Evolutionary conservation across 2,329 filamentous ascomycete species (phyloP), one percentile per base, ranked within the genome.

Genomic region (Corinectria fuckeliana): DNA sequence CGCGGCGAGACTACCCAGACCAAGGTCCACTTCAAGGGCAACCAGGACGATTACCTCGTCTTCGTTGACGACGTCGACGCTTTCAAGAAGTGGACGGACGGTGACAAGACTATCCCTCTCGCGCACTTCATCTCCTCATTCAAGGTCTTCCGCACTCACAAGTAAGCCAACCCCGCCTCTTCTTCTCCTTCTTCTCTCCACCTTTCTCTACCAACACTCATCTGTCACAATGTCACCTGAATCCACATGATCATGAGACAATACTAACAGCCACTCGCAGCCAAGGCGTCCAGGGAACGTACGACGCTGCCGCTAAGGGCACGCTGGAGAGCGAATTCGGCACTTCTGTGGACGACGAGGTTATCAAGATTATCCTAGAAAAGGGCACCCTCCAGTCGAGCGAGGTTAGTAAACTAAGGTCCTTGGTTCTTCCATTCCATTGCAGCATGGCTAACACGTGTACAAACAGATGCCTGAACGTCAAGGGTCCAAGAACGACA

Each of bases 141-240:
- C 84, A 91, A 96, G 84, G 83, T 99, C 72, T 96, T 97, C 72
- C 81, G 90, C 41, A 96, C 93, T 32, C 91, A 96, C 82, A 91
- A 89, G 93, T 97, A 84, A 80, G 91, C 81, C 47, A 50, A 65
- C 59, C 52, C 68, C 56, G 47, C 53, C 56, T 53, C 41, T 39
- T 18, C 53, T 30, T 23, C 48, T 25, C 48, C 41, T 45, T 30
- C 21, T 16, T 18, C n/a, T 18, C n/a, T n/a, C n/a, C n/a, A n/a
- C n/a, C n/a, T 36, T n/a, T 3, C n/a, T 4, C n/a, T 18, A n/a
- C 7, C 32, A 16, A 8, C 14, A 4, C 16, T 34, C 14, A 34
- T 13, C 14, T 34, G 14, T 3, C n/a, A 36, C 18, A n/a, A 41
- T 5, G 28, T 8, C 10, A 26, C 8, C n/a, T 42, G 2, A 25